phyloP scores from a whole-genome alignment of 2,329 filamentous ascomycete species.

The Clonostachys byssicola region DNA sequence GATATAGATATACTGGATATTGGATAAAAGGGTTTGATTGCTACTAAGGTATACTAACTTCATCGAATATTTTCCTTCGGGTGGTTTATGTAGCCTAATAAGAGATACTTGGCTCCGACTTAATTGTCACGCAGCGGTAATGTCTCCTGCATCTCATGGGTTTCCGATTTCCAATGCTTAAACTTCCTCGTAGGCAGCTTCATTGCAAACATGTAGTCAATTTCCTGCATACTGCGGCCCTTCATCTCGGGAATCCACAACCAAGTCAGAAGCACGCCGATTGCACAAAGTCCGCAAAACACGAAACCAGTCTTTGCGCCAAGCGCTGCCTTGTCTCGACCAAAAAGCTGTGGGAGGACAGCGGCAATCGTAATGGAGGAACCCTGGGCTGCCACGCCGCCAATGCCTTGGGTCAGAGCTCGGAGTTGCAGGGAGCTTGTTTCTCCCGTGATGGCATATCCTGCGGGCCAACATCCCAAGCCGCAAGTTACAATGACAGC shows the following conservation, averaged over 20 bases:
- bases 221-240: constrained; percentile 34
- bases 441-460: constrained; percentile 29
- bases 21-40: no score
- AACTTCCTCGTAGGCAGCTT: constrained; percentile 2
- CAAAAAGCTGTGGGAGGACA: constrained; percentile 18
- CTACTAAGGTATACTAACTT: no score
- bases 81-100: no score
- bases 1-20: no score
- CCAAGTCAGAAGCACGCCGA: constrained; percentile 26
- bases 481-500: constrained; percentile 27
- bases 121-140: no score
- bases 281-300: constrained; percentile 22
- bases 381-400: constrained; percentile 30
- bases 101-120: no score
- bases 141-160: no score
- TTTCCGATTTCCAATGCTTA: not conserved
- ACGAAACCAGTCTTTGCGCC: constrained; percentile 33
- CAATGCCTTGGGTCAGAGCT: constrained; percentile 24
- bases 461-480: constrained; percentile 33
- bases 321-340: constrained; percentile 22
- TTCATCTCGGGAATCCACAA: constrained; percentile 44
- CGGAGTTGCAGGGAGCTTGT: constrained; percentile 13
- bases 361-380: constrained; percentile 20
- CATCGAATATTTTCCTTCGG: no score
- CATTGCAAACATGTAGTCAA: constrained; percentile 29